Evolutionary conservation across 2,329 filamentous ascomycete genomes (phyloP).

Genomic region (Fusarium verrucosum): DNA sequence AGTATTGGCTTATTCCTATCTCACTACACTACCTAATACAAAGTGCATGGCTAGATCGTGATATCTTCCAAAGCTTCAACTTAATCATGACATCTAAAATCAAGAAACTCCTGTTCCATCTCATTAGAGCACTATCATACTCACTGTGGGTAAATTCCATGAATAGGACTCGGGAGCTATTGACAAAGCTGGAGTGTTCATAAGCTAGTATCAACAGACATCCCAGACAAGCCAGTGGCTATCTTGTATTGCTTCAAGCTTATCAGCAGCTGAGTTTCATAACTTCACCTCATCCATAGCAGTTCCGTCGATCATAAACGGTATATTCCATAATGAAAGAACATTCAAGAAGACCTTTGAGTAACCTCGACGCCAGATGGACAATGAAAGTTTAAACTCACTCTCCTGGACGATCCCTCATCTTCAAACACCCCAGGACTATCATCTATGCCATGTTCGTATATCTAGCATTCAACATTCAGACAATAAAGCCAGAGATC

Average conservation of each 20-base stretch:
- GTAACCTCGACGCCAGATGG: not conserved
- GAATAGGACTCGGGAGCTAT: not conserved
- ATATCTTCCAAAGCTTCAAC: not conserved
- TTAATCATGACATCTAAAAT: not conserved
- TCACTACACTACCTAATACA: too few species aligned
- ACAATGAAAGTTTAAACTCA: too few species aligned
- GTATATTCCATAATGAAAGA: not conserved
- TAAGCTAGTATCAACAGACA: not conserved
- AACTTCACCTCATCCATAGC: not conserved
- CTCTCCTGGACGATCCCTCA: not conserved
- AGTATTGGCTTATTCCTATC: too few species aligned
- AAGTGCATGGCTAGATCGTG: not conserved
- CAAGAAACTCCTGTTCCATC: not conserved
- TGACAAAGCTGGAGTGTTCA: not conserved
- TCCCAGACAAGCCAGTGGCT: too few species aligned
- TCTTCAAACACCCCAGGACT: not conserved
- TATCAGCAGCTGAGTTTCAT: accelerated
- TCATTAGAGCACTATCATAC: not conserved
- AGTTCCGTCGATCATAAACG: not conserved
- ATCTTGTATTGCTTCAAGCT: not conserved
- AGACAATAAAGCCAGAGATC: not conserved
- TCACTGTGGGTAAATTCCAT: not conserved
- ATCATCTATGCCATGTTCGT: not conserved
- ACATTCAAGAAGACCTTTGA: not conserved
- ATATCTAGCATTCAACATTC: not conserved